A percentile compares a stretch with the other conserved stretches of the same genome.
phyloP scores from a whole-genome alignment of 495 filamentous ascomycete genomes.

The Penicillium turbatum region DNA sequence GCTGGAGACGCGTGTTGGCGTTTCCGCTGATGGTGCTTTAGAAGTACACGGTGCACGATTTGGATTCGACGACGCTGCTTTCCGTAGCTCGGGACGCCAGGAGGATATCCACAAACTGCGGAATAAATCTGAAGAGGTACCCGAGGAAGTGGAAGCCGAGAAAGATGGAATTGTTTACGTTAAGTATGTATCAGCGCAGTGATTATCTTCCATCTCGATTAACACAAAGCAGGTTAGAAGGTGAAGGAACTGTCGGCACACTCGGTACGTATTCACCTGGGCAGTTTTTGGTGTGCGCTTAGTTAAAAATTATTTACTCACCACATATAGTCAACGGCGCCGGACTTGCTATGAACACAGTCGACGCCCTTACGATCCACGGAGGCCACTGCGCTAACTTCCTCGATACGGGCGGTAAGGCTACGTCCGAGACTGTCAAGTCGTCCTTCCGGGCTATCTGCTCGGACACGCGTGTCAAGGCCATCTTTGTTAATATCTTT shows the following conservation, averaged over 20 bases:
- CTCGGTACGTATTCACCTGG: constrained; percentile 40
- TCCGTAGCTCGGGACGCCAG: constrained; percentile 61
- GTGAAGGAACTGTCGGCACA: constrained; percentile 61
- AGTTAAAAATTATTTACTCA: neutral
- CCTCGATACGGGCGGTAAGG: constrained; percentile 87
- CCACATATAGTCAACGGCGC: constrained; percentile 67
- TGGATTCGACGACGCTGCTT: constrained; percentile 77
- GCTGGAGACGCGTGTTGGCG: constrained; percentile 46
- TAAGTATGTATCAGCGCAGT: constrained; percentile 32
- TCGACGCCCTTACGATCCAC: constrained; percentile 66
- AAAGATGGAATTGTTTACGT: constrained; percentile 71
- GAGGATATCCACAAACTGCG: constrained; percentile 57
- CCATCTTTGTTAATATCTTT: constrained; percentile 87
- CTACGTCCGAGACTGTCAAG: constrained; percentile 79
- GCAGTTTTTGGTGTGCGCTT: neutral
- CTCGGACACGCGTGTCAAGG: constrained; percentile 63
- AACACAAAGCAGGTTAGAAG: constrained; percentile 33
- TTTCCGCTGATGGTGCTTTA: constrained; percentile 35
- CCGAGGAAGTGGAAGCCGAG: constrained; percentile 62
- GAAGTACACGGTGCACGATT: constrained; percentile 53
- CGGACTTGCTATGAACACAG: constrained; percentile 89
- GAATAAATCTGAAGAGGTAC: constrained; percentile 46
- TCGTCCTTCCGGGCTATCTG: constrained; percentile 69
- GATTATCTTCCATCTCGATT: constrained; percentile 2
- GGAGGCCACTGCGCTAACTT: constrained; percentile 73